Conservation (phyloP, 352 stramenopile genomes). For the Pythium aquatile region DNA sequence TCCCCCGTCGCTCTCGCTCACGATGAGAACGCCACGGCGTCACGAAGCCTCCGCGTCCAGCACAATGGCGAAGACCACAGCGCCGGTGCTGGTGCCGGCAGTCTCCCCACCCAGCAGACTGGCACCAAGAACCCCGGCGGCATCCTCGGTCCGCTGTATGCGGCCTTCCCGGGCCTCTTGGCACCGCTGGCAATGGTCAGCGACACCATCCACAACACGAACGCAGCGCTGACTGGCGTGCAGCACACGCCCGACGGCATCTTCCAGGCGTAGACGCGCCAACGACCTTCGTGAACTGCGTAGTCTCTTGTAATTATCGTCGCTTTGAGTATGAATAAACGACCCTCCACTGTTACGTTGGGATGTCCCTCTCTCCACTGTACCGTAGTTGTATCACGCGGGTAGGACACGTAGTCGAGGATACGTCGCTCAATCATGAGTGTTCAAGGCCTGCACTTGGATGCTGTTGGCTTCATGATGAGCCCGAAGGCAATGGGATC, state of each 20-base stretch:
- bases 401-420: no score
- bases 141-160: conserved; percentile 16
- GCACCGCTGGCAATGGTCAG: conserved; percentile 16
- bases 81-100: not conserved
- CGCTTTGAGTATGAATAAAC: no score
- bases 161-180: conserved; percentile 8
- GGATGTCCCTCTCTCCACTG: no score
- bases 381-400: no score
- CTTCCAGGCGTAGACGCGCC: conserved; percentile 5
- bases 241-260: conserved; percentile 23
- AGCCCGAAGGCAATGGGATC: no score
- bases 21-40: not conserved
- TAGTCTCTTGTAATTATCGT: not conserved
- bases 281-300: not conserved
- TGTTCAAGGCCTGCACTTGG: no score
- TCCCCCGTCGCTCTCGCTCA: not conserved
- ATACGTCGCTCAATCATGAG: no score
- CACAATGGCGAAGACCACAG: conserved; percentile 7
- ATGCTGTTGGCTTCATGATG: no score
- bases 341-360: no score
- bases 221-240: conserved; percentile 15
- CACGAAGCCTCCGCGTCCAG: conserved; percentile 1
- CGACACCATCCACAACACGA: conserved; percentile 17
- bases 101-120: conserved; percentile 3
- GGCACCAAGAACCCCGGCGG: conserved; percentile 14